Conservation (phyloP, 2,329 filamentous ascomycete species). For the Hypoxylon sp. region DNA sequence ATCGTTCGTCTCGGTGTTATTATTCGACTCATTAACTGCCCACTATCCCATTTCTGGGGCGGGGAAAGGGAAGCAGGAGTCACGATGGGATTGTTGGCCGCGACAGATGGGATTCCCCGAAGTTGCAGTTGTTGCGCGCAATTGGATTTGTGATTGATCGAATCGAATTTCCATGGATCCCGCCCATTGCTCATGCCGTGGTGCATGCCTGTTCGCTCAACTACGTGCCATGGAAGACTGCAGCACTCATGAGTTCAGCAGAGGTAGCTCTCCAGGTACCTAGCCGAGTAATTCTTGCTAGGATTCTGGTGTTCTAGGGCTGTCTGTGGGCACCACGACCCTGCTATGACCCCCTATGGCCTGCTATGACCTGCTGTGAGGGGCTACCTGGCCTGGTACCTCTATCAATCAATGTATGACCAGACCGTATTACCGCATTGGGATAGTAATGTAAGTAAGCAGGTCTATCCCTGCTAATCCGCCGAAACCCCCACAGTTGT, state of each 20-base stretch:
- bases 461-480: slow-evolving; percentile 19
- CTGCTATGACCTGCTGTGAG: background rate
- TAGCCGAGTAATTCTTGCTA: slow-evolving; percentile 14
- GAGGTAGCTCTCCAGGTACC: slow-evolving; percentile 16
- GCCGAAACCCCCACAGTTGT: slow-evolving; percentile 30
- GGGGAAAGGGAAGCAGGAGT: slow-evolving; percentile 27
- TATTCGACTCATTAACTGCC: slow-evolving; percentile 36
- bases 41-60: slow-evolving; percentile 30
- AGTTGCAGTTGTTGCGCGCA: slow-evolving; percentile 25
- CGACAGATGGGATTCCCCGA: slow-evolving; percentile 42
- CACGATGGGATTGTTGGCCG: slow-evolving; percentile 42
- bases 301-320: slow-evolving; percentile 20
- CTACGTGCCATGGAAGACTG: slow-evolving; percentile 4
- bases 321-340: slow-evolving; percentile 9
- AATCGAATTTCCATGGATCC: slow-evolving; percentile 26
- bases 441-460: slow-evolving; percentile 24
- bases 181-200: slow-evolving; percentile 4
- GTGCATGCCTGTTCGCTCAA: slow-evolving; percentile 5
- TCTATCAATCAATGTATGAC: slow-evolving; percentile 4
- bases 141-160: slow-evolving; percentile 28
- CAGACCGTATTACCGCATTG: slow-evolving; percentile 26
- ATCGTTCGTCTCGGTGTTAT: slow-evolving; percentile 43
- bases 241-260: background rate
- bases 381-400: slow-evolving; percentile 13
- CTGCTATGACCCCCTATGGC: background rate